These are phyloP conservation scores for Raddia guianensis DNA, from an alignment of 176 grass and related monocot genomes.

Conservation along the genomic window DNA sequence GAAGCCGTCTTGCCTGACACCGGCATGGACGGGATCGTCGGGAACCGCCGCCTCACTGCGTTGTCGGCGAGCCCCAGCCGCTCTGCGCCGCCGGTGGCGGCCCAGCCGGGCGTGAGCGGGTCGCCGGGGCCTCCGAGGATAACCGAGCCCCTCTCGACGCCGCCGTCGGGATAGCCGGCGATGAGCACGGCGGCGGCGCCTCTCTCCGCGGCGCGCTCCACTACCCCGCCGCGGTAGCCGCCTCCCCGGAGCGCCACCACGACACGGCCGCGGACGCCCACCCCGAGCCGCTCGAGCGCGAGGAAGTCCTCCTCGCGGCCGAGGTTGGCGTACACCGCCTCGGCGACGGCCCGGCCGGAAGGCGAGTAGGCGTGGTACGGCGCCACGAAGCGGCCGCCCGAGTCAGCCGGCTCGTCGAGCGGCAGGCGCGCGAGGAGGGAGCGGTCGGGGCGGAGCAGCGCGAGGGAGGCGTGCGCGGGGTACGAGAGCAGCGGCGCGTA, in stretches of 20 bases:
- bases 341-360: constrained; percentile 55
- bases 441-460: constrained; percentile 57
- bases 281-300: constrained; percentile 56
- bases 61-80: constrained; percentile 53
- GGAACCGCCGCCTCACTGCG: constrained; percentile 66
- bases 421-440: constrained; percentile 49
- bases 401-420: constrained; percentile 70
- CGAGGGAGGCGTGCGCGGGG: constrained; percentile 64
- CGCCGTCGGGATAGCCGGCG: constrained; percentile 53
- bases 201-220: constrained; percentile 61
- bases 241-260: constrained; percentile 58
- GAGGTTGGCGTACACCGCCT: constrained; percentile 82
- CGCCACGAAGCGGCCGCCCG: constrained; percentile 28
- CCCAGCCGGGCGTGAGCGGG: constrained; percentile 89
- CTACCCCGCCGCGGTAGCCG: constrained; percentile 71
- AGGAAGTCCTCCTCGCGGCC: constrained; percentile 74
- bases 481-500: constrained; percentile 83
- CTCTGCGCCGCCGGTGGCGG: constrained; percentile 45
- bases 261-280: constrained; percentile 53
- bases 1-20: constrained; percentile 55
- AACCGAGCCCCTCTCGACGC: constrained; percentile 82
- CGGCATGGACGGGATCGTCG: constrained; percentile 82
- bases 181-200: constrained; percentile 77
- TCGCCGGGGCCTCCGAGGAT: constrained; percentile 74
- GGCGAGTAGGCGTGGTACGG: constrained; percentile 93